Conservation (phyloP, 139 green algal genomes). For the Raphidocelis subcapitata region DNA sequence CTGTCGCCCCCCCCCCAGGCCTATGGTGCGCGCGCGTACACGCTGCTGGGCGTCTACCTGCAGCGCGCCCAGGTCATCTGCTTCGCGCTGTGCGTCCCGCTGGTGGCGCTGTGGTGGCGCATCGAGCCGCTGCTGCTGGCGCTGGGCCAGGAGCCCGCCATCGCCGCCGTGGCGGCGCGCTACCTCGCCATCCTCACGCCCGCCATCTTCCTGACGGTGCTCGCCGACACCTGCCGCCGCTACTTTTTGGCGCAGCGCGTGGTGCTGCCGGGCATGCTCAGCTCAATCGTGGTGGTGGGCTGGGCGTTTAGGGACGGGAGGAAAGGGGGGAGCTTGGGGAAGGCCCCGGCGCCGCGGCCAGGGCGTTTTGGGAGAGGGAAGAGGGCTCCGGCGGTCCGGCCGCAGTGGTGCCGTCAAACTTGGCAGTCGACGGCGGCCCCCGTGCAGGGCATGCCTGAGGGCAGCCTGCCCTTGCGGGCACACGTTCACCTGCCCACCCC, state of each 20-base stretch:
- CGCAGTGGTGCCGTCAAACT: no score
- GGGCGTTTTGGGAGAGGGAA: no score
- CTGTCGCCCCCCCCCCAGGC: constrained; percentile 35
- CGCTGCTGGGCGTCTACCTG: constrained; percentile 52
- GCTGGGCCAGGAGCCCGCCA: constrained; percentile 28
- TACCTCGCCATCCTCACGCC: constrained; percentile 27
- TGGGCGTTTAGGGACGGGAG: no score
- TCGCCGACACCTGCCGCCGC: constrained; percentile 30
- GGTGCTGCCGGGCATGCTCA: constrained; percentile 47
- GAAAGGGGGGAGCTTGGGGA: no score
- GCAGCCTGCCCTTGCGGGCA: no score
- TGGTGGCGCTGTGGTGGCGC: constrained; percentile 58
- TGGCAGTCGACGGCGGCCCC: no score
- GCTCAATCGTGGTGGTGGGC: background rate
- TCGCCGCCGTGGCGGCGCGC: constrained; percentile 15
- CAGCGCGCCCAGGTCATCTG: constrained; percentile 66
- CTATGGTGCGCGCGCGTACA: constrained; percentile 67
- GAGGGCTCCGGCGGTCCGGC: no score
- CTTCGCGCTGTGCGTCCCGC: constrained; percentile 29
- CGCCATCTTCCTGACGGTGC: constrained; percentile 31
- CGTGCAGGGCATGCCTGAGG: no score
- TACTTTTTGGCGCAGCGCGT: constrained; percentile 51
- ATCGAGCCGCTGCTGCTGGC: constrained; percentile 29
- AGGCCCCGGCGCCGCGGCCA: no score
- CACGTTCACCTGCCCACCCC: no score